A percentile compares a stretch with the other conserved stretches of the same genome.
phyloP scores from a whole-genome alignment of 495 filamentous ascomycete species.

The Hypoxylon fuscum region DNA sequence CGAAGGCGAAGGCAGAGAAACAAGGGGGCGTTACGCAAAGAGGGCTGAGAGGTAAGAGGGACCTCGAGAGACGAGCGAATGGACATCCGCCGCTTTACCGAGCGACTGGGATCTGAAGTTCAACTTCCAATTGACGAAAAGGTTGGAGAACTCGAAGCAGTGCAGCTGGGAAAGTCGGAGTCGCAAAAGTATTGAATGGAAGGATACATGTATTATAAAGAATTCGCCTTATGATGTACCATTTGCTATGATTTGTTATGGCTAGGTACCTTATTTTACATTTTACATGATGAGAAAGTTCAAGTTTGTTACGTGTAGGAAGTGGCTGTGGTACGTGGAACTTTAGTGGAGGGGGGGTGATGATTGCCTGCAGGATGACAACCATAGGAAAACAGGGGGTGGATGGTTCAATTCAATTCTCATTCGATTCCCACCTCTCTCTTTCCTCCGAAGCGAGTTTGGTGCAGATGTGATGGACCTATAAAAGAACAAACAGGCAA shows the following conservation, averaged over 20 bases:
- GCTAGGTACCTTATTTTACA: neutral
- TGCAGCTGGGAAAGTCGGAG: neutral
- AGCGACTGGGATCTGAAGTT: slow-evolving; percentile 15
- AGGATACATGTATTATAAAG: too few species aligned
- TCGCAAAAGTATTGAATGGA: neutral
- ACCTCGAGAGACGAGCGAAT: slow-evolving; percentile 10
- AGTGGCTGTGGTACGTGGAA: slow-evolving; percentile 7
- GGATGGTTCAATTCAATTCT: neutral
- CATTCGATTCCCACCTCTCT: slow-evolving; percentile 10
- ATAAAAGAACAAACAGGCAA: neutral
- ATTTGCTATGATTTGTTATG: neutral
- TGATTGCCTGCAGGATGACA: slow-evolving; percentile 18
- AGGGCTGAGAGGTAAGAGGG: slow-evolving; percentile 21
- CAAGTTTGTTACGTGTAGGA: slow-evolving; percentile 1
- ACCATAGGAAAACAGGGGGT: neutral
- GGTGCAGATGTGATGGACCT: neutral
- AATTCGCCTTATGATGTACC: slow-evolving; percentile 4
- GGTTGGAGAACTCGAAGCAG: neutral
- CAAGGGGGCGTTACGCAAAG: too few species aligned
- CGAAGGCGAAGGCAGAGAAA: slow-evolving; percentile 10
- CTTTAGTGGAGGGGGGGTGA: slow-evolving; percentile 15
- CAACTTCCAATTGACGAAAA: slow-evolving; percentile 12
- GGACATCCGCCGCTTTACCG: slow-evolving; percentile 30
- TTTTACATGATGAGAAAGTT: slow-evolving; percentile 7
- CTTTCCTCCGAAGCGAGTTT: slow-evolving; percentile 1